phyloP scores from a whole-genome alignment of 139 green algal species.

The Chlamydomonas eustigma region DNA sequence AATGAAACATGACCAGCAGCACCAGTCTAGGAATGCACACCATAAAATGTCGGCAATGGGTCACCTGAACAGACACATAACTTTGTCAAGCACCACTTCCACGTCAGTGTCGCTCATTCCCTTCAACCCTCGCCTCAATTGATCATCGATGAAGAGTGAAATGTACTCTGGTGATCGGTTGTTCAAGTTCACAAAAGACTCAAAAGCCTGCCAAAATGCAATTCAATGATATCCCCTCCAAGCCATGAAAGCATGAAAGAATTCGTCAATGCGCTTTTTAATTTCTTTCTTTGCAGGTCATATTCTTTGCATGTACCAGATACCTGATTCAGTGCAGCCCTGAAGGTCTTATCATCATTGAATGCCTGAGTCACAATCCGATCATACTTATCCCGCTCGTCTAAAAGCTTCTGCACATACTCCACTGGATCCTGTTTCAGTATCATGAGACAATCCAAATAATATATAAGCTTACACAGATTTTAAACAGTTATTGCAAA shows the following conservation, averaged over 20 bases:
- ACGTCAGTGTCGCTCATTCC: slow-evolving; percentile 80
- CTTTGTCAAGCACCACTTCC: slow-evolving; percentile 88
- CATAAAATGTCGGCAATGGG: no score
- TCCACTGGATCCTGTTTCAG: slow-evolving; percentile 80
- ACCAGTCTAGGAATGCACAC: no score
- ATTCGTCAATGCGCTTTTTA: no score
- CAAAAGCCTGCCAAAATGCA: slow-evolving; percentile 83
- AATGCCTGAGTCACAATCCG: slow-evolving; percentile 71
- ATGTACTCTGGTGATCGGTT: slow-evolving; percentile 89
- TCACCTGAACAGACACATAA: slow-evolving; percentile 86
- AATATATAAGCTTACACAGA: no score
- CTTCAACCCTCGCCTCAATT: slow-evolving; percentile 73
- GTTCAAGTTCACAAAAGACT: slow-evolving; percentile 94
- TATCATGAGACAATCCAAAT: no score
- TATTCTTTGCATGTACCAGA: slow-evolving; percentile 1
- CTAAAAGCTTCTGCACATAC: slow-evolving; percentile 85
- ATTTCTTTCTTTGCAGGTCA: background rate
- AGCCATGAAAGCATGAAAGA: no score
- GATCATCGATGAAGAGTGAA: slow-evolving; percentile 95
- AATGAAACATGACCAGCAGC: no score
- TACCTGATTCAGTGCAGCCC: slow-evolving; percentile 76
- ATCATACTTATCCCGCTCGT: slow-evolving; percentile 89
- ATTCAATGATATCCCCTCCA: no score
- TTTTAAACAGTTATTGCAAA: no score
- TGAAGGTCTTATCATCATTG: slow-evolving; percentile 83